Base-by-base conservation (phyloP, 441 rosid species). In the Melastoma candidum region DNA sequence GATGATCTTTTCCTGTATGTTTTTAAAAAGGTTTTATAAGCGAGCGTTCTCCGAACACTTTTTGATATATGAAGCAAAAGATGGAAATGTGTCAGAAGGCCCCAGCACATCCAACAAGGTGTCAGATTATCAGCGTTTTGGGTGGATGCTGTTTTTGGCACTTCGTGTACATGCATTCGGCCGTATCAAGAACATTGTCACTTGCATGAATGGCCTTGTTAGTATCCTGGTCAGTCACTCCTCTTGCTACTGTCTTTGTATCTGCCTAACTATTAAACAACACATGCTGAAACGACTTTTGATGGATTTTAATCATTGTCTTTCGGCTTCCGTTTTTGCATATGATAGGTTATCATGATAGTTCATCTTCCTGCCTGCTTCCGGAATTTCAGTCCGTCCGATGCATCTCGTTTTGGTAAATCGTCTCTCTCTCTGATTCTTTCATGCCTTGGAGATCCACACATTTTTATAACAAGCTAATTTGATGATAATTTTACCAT, bases 61-160 rank as follows among this genome's bases (percentile, higher is more conserved):
- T 80, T 61, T 68, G 73, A 58, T 76, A 56, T 70, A 63, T 55
- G 77, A 78, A 60, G 73, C 70, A 53, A 76, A 76, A 53, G 58
- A 65, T 66, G 87, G 76, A 44, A 76, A 70, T 64, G 63, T 70
- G 56, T 71, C 76, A 22, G 69, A 62, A 53, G 60, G 51, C 68
- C 56, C 73, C 27, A 63, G 64, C 70, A 61, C 74, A 45, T 54
- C 74, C 61, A 71, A 77, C 64, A 58, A 44, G 48, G 26, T 77
- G 51, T 65, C 72, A 3, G 81, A 83, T 57, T 81, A 77, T 65
- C 77, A 81, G 60, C 95, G 82, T 13, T 89, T 93, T 63, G 99
- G 97, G 60, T 93, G 99, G 99, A 54, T 89, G 68, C 76, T 89
- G 64, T 89, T 93, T 76, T 68, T 93, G 81, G 95, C 89, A 7